Base-by-base conservation (phyloP, 2,329 filamentous ascomycete genomes). In the Aspergillus sclerotialis region DNA sequence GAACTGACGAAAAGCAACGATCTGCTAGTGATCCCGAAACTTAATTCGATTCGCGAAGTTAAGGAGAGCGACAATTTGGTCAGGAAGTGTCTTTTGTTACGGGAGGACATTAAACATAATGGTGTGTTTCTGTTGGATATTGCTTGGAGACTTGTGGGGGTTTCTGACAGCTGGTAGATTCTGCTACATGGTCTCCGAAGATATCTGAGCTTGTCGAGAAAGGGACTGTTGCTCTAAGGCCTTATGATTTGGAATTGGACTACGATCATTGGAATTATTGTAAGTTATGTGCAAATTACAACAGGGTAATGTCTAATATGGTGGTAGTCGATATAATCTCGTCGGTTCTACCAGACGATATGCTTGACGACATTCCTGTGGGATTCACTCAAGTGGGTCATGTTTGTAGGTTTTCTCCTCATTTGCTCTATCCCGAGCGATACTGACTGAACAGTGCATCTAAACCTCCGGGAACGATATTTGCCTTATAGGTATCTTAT, bases 351-450 rank as follows among this genome's bases (percentile, higher is more conserved):
- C 89, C 89, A 0, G 80, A 88, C 45, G 80, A 86, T 30, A 71
- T 84, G 15, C 78, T 88, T 45, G 80, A 82, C 26, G 88, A 93
- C 44, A 79, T 92, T 19, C 90, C 89, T 3, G 76, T 78, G 19
- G 87, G 88, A 31, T 96, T 94, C 68, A 87, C 87, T 37, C 80
- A 82, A 23, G 88, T 90, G 23, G 90, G 92, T 13, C 90, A 96
- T 50, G 80, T 96, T 32, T 76, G 80, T 83, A 69, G 43, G 74
- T 63, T 29, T 38, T 13, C 32, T 38, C 31, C 37, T 32, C 31
- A 31, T 25, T 24, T 28, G 5, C n/a, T n/a, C n/a, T 23, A 13
- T 14, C 14, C 12, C 18, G 10, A 21, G n/a, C 34, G 2, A 30
- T 33, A 33, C 44, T 48, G 19, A 44, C 45, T 7, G 45, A 43